Conservation (phyloP, 2,329 filamentous ascomycete species). For the Penicillium vulpinum region DNA sequence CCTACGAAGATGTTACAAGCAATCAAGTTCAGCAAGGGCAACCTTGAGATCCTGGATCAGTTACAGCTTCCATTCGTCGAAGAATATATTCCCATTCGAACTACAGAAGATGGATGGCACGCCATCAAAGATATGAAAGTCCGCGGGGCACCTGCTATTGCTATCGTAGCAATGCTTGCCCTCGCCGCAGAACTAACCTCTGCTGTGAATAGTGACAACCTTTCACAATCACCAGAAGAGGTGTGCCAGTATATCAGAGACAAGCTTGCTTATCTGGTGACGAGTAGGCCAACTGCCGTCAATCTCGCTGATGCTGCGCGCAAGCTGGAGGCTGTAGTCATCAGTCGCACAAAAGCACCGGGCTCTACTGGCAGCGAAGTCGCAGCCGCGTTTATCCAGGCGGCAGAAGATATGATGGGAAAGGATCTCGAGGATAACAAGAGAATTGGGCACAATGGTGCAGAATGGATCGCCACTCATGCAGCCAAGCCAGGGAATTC, state of each 20-base stretch:
- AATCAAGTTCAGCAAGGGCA: slow-evolving; percentile 59
- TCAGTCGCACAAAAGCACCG: slow-evolving; percentile 41
- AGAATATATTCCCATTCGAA: slow-evolving; percentile 56
- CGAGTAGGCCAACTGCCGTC: slow-evolving; percentile 88
- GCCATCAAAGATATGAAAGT: slow-evolving; percentile 67
- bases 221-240: slow-evolving; percentile 58
- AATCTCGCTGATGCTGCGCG: slow-evolving; percentile 88
- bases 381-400: slow-evolving; percentile 68
- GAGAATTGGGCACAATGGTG: slow-evolving; percentile 78
- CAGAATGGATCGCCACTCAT: slow-evolving; percentile 74
- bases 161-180: slow-evolving; percentile 90
- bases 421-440: slow-evolving; percentile 87
- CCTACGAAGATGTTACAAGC: slow-evolving; percentile 57
- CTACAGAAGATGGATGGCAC: slow-evolving; percentile 62
- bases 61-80: slow-evolving; percentile 62
- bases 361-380: slow-evolving; percentile 51
- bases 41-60: slow-evolving; percentile 63
- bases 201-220: slow-evolving; percentile 36
- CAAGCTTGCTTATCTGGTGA: slow-evolving; percentile 82
- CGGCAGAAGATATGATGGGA: slow-evolving; percentile 81
- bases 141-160: slow-evolving; percentile 85
- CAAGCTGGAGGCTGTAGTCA: slow-evolving; percentile 69
- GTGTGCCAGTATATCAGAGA: slow-evolving; percentile 68
- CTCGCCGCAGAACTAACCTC: slow-evolving; percentile 78
- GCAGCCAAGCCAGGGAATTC: slow-evolving; percentile 50